Evolutionary conservation across 768 basidiomycete genomes (phyloP).

Genomic region (Psilocybe tampanensis): DNA sequence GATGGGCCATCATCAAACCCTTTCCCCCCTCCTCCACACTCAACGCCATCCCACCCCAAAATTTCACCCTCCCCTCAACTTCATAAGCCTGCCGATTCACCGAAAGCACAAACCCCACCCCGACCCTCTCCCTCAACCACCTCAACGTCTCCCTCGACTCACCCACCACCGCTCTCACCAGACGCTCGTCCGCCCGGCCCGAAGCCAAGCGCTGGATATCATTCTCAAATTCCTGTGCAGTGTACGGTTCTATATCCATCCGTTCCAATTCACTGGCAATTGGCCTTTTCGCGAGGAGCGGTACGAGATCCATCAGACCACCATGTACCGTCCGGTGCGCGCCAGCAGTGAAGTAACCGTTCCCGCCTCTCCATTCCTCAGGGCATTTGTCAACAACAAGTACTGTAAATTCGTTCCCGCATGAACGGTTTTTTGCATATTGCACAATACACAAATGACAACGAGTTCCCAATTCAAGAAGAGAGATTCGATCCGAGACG

Average conservation of each 20-base stretch:
- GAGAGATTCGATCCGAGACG: too few relatives aligned
- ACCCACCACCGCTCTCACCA: conserved; percentile 56
- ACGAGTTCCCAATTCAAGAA: too few relatives aligned
- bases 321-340: conserved; percentile 65
- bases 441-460: too few relatives aligned
- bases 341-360: conserved; percentile 74
- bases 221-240: conserved; percentile 49
- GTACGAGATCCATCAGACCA: conserved; percentile 61
- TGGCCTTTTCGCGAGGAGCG: conserved; percentile 49
- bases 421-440: too few relatives aligned
- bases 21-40: conserved; percentile 69
- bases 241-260: conserved; percentile 65
- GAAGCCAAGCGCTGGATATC: conserved; percentile 66
- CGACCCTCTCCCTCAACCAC: conserved; percentile 57
- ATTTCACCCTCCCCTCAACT: conserved; percentile 60
- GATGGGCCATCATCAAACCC: conserved; percentile 62
- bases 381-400: conserved; percentile 70
- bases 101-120: conserved; percentile 57
- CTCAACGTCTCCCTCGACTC: conserved; percentile 55
- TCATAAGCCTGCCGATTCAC: conserved; percentile 73
- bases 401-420: conserved; percentile 31
- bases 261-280: conserved; percentile 39
- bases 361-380: conserved; percentile 65
- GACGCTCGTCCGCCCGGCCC: conserved; percentile 46
- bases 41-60: conserved; percentile 73